Conservation (phyloP, 208 protist species). For the Leishmania braziliensis region DNA sequence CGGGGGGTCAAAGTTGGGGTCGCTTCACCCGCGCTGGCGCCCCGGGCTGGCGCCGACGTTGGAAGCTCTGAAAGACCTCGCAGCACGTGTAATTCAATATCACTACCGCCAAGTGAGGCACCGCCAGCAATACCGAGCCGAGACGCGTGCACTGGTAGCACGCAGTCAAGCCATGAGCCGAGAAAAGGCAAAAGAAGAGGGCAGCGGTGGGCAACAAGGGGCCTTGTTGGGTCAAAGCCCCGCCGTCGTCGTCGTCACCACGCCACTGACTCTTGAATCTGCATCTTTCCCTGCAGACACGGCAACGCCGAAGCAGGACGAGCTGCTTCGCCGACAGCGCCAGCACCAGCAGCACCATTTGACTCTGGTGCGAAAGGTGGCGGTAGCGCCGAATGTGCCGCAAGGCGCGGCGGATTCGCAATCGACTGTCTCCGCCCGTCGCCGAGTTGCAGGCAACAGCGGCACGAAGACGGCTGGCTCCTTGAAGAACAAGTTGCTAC, state of each 20-base stretch:
- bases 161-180: conserved; percentile 15
- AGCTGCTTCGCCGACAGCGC: not conserved
- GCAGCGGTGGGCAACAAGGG: not conserved
- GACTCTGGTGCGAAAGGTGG: not conserved
- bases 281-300: not conserved
- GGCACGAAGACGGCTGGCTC: not conserved
- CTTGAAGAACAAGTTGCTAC: not conserved
- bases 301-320: not conserved
- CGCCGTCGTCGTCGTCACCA: not conserved
- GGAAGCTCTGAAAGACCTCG: conserved; percentile 39
- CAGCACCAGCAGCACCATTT: not conserved
- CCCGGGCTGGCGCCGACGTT: conserved; percentile 20
- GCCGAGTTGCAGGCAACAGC: not conserved
- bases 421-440: not conserved
- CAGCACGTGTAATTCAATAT: conserved; percentile 72
- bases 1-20: not conserved
- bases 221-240: not conserved
- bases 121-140: conserved; percentile 35
- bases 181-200: not conserved
- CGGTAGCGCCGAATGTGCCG: not conserved
- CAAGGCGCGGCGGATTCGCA: too few species aligned
- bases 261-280: not conserved
- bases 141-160: conserved; percentile 28
- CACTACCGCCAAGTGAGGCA: conserved; percentile 41
- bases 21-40: conserved; percentile 12